Evolutionary conservation across 2,329 filamentous ascomycete species (phyloP).

Genomic region (Cadophora gregata): DNA sequence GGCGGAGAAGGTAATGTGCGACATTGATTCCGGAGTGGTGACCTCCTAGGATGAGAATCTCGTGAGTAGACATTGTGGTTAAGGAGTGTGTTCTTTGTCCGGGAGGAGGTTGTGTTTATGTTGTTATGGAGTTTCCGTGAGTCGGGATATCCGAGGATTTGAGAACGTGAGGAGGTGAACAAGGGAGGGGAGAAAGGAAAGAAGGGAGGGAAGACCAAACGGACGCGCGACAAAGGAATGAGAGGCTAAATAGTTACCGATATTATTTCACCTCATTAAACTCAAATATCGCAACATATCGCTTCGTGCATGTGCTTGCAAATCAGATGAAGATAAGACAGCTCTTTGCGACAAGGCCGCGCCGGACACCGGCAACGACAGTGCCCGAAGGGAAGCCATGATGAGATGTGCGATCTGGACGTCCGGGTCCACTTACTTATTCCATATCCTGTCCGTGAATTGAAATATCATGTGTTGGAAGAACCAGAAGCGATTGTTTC

Average conservation of each 20-base stretch:
- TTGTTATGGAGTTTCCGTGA: background rate
- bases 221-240: no score
- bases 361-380: background rate
- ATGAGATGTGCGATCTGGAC: background rate
- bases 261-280: background rate
- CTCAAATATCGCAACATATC: background rate
- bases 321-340: conserved; percentile 5
- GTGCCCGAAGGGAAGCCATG: background rate
- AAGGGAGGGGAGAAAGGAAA: background rate
- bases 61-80: conserved; percentile 23
- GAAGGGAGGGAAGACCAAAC: background rate
- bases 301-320: conserved; percentile 5
- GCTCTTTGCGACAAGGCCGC: background rate
- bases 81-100: background rate
- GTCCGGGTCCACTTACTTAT: background rate
- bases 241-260: background rate
- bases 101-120: background rate
- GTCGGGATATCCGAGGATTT: no score
- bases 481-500: background rate
- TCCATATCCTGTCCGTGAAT: background rate
- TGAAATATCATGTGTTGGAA: background rate
- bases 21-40: conserved; percentile 56
- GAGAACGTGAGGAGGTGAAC: background rate
- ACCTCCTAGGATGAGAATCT: conserved; percentile 57
- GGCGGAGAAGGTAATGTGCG: conserved; percentile 58